Evolutionary conservation across 176 grass and related monocot genomes (phyloP), one percentile per base, ranked within the genome.

Genomic region (Hordeum marinum): DNA sequence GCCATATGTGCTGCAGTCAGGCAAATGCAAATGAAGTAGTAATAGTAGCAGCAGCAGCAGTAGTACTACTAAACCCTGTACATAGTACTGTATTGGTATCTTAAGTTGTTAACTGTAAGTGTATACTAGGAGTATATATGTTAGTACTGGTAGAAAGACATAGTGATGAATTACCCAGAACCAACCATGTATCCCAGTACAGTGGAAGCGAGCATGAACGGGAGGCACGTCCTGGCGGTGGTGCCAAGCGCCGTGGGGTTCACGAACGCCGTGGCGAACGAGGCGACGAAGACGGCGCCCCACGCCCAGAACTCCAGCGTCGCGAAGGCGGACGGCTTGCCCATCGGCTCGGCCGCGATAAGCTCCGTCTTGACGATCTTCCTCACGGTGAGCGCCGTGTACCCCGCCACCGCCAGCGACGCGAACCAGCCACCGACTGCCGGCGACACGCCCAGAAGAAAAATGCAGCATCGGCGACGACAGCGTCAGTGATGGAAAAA

Each of bases 171-270:
- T 95, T 95, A 98, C 96, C 96, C 88, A 81, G 93, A 89, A 91
- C 96, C 93, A 88, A 92, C 75, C 90, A 98, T 94, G 89, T 94
- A 98, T 82, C 93, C 96, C 79, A 95, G 68, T 27, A 94, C 93
- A 40, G 88, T 98, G 52, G 93, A 90, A 29, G 93, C 87, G 31
- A 98, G 87, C 75, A 98, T 74, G 59, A 98, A 98, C 2, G 96
- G 93, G 29, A 98, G 89, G 36, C 96, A 92, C 15, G 96, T 98
- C 68, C 74, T 86, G 36, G 96, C 93, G 57, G 80, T 95, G 62
- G 86, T 96, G 50, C 96, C 93, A 31, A 95, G 76, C 21, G 88
- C 86, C 1, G 72, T 83, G 50, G 96, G 93, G 8, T 89, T 80
- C 14, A 94, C 75, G 21, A 52, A 79, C 0, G 91, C 93, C n/a